Conservation (phyloP, 176 grass and related monocot species). For the Juncus effusus region DNA sequence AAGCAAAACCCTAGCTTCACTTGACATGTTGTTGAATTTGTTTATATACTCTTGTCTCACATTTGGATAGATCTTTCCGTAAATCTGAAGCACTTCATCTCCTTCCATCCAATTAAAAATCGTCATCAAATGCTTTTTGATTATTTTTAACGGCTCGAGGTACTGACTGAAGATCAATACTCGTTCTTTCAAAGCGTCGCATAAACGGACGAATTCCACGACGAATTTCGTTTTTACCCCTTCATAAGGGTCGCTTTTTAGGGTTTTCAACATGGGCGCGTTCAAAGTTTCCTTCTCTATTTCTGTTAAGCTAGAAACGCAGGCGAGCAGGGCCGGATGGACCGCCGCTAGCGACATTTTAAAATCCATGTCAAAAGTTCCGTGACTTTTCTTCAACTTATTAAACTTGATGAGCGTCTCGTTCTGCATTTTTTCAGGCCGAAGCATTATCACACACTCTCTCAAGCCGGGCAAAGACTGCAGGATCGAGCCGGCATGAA, state of each 20-base stretch:
- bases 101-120: conserved; percentile 54
- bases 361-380: conserved; percentile 44
- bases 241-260: conserved; percentile 35
- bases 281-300: conserved; percentile 36
- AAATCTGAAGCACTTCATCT: conserved; percentile 57
- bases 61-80: conserved; percentile 32
- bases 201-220: conserved; percentile 54
- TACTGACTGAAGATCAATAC: conserved; percentile 86
- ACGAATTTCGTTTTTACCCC: conserved; percentile 84
- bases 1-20: conserved; percentile 67
- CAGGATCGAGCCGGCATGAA: conserved; percentile 64
- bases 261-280: conserved; percentile 33
- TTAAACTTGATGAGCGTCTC: conserved; percentile 31
- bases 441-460: conserved; percentile 63
- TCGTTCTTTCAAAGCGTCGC: conserved; percentile 42
- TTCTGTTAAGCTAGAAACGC: conserved; percentile 31
- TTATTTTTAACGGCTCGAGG: conserved; percentile 48
- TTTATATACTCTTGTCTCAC: conserved; percentile 47
- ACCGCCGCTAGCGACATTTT: conserved; percentile 57
- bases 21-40: conserved; percentile 64
- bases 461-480: conserved; percentile 62
- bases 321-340: conserved; percentile 46
- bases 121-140: conserved; percentile 54
- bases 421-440: conserved; percentile 53
- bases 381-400: conserved; percentile 32